Conservation (phyloP, 2,329 filamentous ascomycete genomes). For the Alternaria ventricosa region DNA sequence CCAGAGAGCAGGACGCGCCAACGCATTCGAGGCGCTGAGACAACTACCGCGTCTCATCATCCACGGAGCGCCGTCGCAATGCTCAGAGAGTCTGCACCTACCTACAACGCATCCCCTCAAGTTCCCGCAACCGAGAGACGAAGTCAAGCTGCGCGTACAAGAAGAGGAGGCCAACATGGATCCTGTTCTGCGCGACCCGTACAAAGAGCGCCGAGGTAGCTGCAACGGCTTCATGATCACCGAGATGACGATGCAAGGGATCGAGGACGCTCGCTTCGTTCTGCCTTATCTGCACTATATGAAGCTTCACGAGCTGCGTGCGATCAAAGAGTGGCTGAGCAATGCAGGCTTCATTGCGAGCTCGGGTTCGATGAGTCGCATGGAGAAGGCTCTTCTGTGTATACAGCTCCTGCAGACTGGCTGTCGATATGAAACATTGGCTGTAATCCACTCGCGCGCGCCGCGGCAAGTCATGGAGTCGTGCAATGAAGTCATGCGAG, state of each 20-base stretch:
- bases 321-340: conserved; percentile 27
- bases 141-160: conserved; percentile 20
- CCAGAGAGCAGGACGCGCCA: background rate
- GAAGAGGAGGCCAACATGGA: conserved; percentile 20
- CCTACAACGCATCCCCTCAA: conserved; percentile 7
- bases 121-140: conserved; percentile 8
- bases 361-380: conserved; percentile 28
- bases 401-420: conserved; percentile 36
- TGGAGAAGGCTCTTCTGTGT: conserved; percentile 37
- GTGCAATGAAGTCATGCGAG: conserved; percentile 36
- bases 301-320: conserved; percentile 35
- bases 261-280: conserved; percentile 19
- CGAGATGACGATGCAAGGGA: conserved; percentile 27
- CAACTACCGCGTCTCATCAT: background rate
- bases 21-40: background rate
- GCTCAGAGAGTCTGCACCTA: background rate
- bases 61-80: background rate
- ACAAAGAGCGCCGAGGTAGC: conserved; percentile 29
- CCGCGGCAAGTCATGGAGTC: conserved; percentile 29
- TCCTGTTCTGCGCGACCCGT: conserved; percentile 15
- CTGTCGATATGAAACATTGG: conserved; percentile 33
- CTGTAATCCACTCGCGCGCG: conserved; percentile 38
- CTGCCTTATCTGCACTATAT: conserved; percentile 31
- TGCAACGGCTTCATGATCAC: conserved; percentile 23
- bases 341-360: conserved; percentile 16